Base-by-base conservation (phyloP, 345 rosid genomes). In the Gynandropsis gynandra region DNA sequence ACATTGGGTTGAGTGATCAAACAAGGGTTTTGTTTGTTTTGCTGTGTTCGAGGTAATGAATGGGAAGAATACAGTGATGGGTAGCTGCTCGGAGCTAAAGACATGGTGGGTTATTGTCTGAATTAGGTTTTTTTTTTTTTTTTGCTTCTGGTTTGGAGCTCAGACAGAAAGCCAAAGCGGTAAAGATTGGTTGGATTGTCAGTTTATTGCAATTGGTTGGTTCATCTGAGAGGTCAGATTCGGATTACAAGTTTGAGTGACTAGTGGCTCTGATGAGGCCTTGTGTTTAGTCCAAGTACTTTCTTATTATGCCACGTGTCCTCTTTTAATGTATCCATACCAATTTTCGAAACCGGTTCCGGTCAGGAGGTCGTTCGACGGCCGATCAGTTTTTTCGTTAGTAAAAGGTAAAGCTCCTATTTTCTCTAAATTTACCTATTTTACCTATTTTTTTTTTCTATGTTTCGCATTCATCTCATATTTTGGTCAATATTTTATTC, bases 11-110 rank as follows among this genome's bases (percentile, higher is more conserved):
- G 79, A 34, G 67, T 59, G 52, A 69, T 49, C 20, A 63, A 17
- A 41, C 62, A 14, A 55, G 66, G 67, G 44, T 57, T 62, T 11
- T 75, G 72, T 57, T 77, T 70, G 55, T 61, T 15, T 47, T 70
- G 76, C 56, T 58, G 39, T 7, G 65, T 52, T 61, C 77, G 68
- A 45, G 72, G 70, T 29, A 78, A 58, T 46, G 88, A 74, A 7
- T 82, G 70, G 5, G 81, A 76, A 14, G 87, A 65, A 68, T 71
- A 72, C 53, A 82, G 72, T 58, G 86, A 75, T 17, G 79, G 73
- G 45, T 65, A 71, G 46, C 73, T 72, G 18, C 69, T 63, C 21
- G 72, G 74, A 65, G 80, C 84, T 56, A 78, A 64, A 59, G 85
- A 70, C 95, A 85, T 85, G 72, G 73, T 52, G 18, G 10, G 7